Evolutionary conservation across 768 basidiomycete genomes (phyloP), one percentile per base, ranked within the genome.

Genomic region (Sarcodon sp.): DNA sequence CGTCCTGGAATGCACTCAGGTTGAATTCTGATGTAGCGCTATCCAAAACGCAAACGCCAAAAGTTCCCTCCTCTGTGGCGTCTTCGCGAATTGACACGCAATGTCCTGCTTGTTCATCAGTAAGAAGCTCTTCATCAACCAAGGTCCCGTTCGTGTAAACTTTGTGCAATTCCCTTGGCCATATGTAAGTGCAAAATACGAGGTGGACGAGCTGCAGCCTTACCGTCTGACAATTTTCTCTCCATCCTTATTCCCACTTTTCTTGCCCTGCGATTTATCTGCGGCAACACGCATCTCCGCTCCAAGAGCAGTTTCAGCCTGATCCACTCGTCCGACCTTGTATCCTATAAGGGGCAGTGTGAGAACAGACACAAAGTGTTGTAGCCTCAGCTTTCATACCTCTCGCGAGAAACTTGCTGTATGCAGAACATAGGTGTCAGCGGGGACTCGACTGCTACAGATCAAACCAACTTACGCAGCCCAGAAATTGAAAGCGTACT

Each of bases 91-190:
- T 80, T 7, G 88, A 83, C 27, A 98, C 77, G 59, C 94, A 98
- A 59, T 99, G 96, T 4, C 88, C 90, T 0, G 91, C 88, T 64
- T 97, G 86, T 52, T 98, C 96, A 50, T 96, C 89, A 1, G 76
- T 83, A 33, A 98, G 71, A 48, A 94, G 80, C 43, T 84, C 80
- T 9, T 81, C 80, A 55, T 99, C 96, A 43, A 97, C 84, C 21
- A 98, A 80, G 0, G 96, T 99, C 2, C 96, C 96, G 46, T 89
- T 89, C 0, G 96, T 99, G 60, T 93, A 87, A 39, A 99, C 90
- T 69, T 93, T 94, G 64, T 87, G 87, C 45, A 99, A 72, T 57
- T 93, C 96, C 44, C 51, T 43, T 32, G 55, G 49, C 18, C 21
- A 7, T 37, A 27, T 55, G 46, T 50, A 37, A 38, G 15, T 10